Evolutionary conservation across 2,329 filamentous ascomycete genomes (phyloP), one percentile per base, ranked within the genome.

Genomic region (Fusarium illudens): DNA sequence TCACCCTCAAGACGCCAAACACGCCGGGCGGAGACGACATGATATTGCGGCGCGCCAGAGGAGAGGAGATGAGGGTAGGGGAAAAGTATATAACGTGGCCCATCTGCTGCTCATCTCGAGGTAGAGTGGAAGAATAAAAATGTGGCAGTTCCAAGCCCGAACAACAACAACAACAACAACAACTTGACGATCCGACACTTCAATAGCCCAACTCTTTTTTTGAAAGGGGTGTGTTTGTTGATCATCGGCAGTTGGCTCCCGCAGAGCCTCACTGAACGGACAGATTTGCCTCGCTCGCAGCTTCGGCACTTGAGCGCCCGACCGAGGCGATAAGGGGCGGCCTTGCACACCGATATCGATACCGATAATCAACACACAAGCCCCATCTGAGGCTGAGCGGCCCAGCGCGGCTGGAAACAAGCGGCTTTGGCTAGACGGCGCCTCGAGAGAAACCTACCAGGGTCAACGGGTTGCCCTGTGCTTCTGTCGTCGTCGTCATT

Each of bases 1-100:
- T 70, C 53, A n/a, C 65, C 19, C 57, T 51, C 46, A 57, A 57
- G 65, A 68, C 60, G 62, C 65, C 51, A 53, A 59, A 64, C 48
- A 57, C 54, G 65, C 66, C 66, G 58, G 39, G 53, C 42, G 53
- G 53, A 49, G 39, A 57, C 53, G 32, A 69, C 39, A 25, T 58
- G 62, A 50, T 69, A 56, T 51, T 69, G 62, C 51, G 50, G 44
- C 30, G 44, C 30, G 44, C 54, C 25, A 46, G 42, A 46, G 20
- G 39, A 44, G 39, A 44, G 20, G 29, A 34, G 19, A n/a, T 34
- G 9, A 32, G 50, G 32, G 19, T 27, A 32, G 17, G 44, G 22
- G 19, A 54, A 63, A 59, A 67, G 52, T 68, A 69, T 68, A 68
- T 68, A 68, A 69, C 55, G 20, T 67, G 66, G 33, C 46, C 25